Conservation (phyloP, 139 green algal genomes). For the Chlorella sp. region DNA sequence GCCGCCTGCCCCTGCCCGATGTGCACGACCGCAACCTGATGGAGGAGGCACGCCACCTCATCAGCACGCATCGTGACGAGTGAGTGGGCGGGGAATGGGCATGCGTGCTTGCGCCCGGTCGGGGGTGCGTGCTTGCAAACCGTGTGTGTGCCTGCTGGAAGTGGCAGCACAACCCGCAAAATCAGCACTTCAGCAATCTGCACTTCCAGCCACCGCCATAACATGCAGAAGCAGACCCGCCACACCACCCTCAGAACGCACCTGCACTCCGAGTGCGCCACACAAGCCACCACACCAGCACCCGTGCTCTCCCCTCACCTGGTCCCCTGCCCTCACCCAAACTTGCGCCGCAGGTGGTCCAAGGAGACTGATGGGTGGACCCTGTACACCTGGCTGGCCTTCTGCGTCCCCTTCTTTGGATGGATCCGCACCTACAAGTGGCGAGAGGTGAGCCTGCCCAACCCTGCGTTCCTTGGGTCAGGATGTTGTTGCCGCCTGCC, state of each 20-base stretch:
- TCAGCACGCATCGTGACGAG: neutral
- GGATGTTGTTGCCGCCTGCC: neutral
- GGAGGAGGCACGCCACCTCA: conserved; percentile 12
- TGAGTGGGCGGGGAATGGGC: neutral
- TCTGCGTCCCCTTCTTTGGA: conserved; percentile 63
- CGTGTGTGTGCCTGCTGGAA: too few relatives aligned
- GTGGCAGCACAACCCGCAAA: too few relatives aligned
- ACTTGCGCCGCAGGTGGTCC: neutral
- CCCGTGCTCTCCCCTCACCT: neutral
- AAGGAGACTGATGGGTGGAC: conserved; percentile 40
- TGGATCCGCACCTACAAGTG: conserved; percentile 74
- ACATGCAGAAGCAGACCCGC: too few relatives aligned
- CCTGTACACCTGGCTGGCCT: conserved; percentile 55
- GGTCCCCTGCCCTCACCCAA: too few relatives aligned
- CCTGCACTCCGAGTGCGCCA: too few relatives aligned
- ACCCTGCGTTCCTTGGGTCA: conserved; percentile 26
- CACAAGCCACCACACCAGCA: neutral
- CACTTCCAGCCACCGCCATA: too few relatives aligned
- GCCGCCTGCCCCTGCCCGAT: conserved; percentile 7
- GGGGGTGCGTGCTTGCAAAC: neutral
- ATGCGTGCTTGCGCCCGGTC: neutral
- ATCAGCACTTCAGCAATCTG: too few relatives aligned
- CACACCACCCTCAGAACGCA: too few relatives aligned
- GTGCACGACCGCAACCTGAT: conserved; percentile 29
- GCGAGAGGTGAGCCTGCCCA: conserved; percentile 21